Evolutionary conservation across 495 filamentous ascomycete species (phyloP).

Genomic region (Pyrenula massariospora): DNA sequence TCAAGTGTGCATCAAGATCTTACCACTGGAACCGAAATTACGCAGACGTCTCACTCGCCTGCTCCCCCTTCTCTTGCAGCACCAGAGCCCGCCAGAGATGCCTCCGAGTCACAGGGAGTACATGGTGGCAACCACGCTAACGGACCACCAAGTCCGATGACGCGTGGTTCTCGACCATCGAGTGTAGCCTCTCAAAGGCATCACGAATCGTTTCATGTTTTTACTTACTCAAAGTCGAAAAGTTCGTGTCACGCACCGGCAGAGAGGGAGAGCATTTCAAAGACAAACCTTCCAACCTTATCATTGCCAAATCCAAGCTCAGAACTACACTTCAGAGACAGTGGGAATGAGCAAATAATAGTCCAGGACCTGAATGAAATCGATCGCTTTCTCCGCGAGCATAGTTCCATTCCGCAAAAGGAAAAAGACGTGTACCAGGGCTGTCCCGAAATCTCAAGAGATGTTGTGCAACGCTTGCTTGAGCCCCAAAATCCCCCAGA

Average conservation of each 20-base stretch:
- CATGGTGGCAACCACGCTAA: not conserved
- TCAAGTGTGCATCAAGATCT: slow-evolving; percentile 1
- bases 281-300: not conserved
- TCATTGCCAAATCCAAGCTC: not conserved
- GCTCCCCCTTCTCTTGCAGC: not conserved
- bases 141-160: not conserved
- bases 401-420: slow-evolving; percentile 1
- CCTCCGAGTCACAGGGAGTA: not conserved
- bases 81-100: not conserved
- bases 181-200: not conserved
- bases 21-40: not conserved
- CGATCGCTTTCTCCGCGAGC: slow-evolving; percentile 5
- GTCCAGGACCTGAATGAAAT: slow-evolving; percentile 8
- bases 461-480: slow-evolving; percentile 2
- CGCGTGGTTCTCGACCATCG: not conserved
- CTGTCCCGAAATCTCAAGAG: slow-evolving; percentile 1
- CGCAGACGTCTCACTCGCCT: not conserved
- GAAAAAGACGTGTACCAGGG: slow-evolving; percentile 5
- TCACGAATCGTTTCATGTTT: not conserved
- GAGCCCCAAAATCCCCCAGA: not conserved
- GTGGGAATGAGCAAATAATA: not conserved
- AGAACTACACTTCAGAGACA: not conserved
- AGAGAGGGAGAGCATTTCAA: not conserved
- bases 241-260: not conserved
- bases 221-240: not conserved